phyloP scores from a whole-genome alignment of 1,284 basidiomycete genomes.

The Trichosporon asahii region DNA sequence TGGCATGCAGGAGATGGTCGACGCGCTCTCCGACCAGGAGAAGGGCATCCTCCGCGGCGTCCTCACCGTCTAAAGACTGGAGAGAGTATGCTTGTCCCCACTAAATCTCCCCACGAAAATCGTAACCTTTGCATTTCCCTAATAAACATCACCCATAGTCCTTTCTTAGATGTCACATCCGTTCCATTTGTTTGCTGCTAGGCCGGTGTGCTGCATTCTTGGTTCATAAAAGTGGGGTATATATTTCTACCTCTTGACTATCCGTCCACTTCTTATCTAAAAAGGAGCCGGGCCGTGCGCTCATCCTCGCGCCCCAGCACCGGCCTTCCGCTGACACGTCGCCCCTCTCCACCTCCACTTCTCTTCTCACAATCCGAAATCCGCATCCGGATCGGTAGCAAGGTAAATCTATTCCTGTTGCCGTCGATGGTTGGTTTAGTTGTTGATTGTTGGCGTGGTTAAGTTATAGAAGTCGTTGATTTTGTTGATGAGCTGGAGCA shows the following conservation, averaged over 20 bases:
- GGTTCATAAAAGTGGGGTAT: conserved; percentile 9
- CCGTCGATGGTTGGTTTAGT: conserved; percentile 59
- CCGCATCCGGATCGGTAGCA: not conserved
- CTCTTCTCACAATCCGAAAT: not conserved
- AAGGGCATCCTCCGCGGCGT: conserved; percentile 63
- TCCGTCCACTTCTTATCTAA: conserved; percentile 7
- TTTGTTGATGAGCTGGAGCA: not conserved
- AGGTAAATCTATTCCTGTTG: not conserved
- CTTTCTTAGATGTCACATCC: not conserved
- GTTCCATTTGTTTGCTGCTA: not conserved
- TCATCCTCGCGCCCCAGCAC: not conserved
- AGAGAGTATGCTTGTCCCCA: too few relatives aligned
- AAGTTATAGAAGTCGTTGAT: conserved; percentile 52
- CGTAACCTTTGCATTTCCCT: not conserved
- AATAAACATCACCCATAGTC: not conserved
- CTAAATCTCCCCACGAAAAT: not conserved
- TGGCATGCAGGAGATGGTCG: conserved; percentile 64
- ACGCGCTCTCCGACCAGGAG: conserved; percentile 66
- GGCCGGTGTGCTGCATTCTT: not conserved
- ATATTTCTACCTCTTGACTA: conserved; percentile 8
- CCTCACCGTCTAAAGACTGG: conserved; percentile 43
- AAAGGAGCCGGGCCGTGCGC: conserved; percentile 2
- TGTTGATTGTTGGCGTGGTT: conserved; percentile 60
- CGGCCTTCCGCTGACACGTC: not conserved
- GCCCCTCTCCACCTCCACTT: not conserved